phyloP scores from a whole-genome alignment of 2,329 filamentous ascomycete genomes.

The Paramyrothecium roridum region DNA sequence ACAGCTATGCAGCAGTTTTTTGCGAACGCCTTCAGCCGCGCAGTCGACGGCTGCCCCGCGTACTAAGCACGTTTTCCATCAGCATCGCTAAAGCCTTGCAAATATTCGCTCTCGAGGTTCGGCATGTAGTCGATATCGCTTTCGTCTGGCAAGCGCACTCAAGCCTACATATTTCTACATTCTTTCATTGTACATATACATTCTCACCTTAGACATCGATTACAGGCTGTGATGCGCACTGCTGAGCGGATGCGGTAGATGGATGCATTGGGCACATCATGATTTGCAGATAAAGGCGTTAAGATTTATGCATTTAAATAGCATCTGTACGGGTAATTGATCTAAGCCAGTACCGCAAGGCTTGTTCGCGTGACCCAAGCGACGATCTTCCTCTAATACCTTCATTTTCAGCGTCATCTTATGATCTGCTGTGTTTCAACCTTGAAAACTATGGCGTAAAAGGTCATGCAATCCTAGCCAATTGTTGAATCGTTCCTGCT shows the following conservation, averaged over 20 bases:
- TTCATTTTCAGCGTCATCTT: no score
- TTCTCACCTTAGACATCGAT: no score
- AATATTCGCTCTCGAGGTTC: neutral
- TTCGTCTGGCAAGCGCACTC: no score
- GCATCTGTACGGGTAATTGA: constrained; percentile 2
- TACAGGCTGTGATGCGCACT: no score
- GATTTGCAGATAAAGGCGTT: neutral
- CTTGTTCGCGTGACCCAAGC: neutral
- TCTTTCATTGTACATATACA: no score
- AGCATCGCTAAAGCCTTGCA: neutral
- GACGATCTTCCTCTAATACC: no score
- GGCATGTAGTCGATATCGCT: neutral
- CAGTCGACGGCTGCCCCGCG: constrained; percentile 55
- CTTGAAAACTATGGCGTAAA: no score
- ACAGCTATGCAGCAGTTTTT: constrained; percentile 96
- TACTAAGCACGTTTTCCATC: constrained; percentile 32
- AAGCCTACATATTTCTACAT: no score
- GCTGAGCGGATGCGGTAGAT: neutral
- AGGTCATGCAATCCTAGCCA: no score
- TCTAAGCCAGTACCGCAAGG: neutral
- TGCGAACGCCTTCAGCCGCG: constrained; percentile 68
- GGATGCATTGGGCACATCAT: neutral
- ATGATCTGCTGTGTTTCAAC: no score
- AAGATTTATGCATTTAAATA: constrained; percentile 1
- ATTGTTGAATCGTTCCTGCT: no score